Percentiles rank a stretch among this genome's conserved stretches.
Evolutionary conservation across 2,329 filamentous ascomycete species (phyloP).

Genomic region (Zasmidium cellare): DNA sequence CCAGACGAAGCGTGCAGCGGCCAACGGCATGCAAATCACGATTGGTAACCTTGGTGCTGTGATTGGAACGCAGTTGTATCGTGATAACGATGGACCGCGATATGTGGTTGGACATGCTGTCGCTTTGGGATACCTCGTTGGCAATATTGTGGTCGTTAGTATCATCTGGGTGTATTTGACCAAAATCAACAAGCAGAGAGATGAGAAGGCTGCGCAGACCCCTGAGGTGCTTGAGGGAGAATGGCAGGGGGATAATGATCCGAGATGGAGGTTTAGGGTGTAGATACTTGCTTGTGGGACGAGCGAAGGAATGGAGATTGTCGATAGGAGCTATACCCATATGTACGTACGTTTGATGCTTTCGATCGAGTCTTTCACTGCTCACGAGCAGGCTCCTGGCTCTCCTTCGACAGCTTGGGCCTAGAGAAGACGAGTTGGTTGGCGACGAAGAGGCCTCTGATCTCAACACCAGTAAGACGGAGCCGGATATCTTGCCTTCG

Average conservation of each 20-base stretch:
- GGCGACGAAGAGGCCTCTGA: no score
- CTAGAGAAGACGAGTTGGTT: no score
- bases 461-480: no score
- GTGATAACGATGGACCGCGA: constrained; percentile 59
- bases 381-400: no score
- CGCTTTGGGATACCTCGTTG: constrained; percentile 63
- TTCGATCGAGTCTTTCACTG: no score
- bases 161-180: constrained; percentile 56
- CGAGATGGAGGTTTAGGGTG: constrained; percentile 61
- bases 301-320: no score
- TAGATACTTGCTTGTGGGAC: constrained; percentile 10
- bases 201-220: constrained; percentile 45
- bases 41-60: constrained; percentile 70
- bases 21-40: constrained; percentile 70
- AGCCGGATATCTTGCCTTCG: no score
- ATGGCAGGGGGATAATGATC: constrained; percentile 63
- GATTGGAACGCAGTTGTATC: constrained; percentile 69
- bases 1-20: constrained; percentile 68
- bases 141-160: constrained; percentile 57
- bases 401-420: no score
- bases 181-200: constrained; percentile 59
- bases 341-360: no score
- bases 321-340: no score
- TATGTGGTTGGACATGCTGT: constrained; percentile 68
- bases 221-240: constrained; percentile 53